Conservation (phyloP, 2,329 filamentous ascomycete genomes). For the Colletotrichum abscissum region DNA sequence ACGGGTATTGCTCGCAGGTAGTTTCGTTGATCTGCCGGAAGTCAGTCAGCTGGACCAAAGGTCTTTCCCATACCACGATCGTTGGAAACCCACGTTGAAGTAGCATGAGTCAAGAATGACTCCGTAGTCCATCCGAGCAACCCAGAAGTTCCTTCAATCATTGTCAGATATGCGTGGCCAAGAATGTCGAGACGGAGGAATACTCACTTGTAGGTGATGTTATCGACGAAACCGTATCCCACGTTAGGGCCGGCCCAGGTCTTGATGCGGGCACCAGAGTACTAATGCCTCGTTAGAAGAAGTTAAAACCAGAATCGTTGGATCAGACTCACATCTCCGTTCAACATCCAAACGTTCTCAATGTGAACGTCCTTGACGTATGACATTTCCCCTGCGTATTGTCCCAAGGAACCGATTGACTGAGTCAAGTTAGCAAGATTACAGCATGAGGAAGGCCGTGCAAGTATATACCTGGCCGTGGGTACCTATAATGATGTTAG, state of each 20-base stretch:
- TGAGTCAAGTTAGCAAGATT: conserved; percentile 38
- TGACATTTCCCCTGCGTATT: conserved; percentile 65
- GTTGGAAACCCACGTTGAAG: conserved; percentile 48
- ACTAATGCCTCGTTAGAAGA: neutral
- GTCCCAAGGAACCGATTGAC: conserved; percentile 68
- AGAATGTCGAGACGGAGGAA: neutral
- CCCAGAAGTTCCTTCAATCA: conserved; percentile 60
- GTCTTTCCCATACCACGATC: too few species aligned
- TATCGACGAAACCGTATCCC: conserved; percentile 70
- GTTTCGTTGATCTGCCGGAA: conserved; percentile 51
- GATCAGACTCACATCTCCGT: conserved; percentile 43
- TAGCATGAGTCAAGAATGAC: conserved; percentile 72
- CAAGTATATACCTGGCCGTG: neutral
- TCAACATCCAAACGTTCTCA: conserved; percentile 68
- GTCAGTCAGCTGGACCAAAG: neutral
- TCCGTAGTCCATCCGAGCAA: conserved; percentile 67
- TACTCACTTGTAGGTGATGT: conserved; percentile 63
- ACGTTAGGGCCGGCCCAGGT: conserved; percentile 68
- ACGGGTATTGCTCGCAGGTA: conserved; percentile 63
- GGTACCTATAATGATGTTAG: conserved; percentile 43
- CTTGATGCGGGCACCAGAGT: conserved; percentile 68
- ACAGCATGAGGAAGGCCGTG: too few species aligned
- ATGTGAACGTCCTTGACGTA: conserved; percentile 68
- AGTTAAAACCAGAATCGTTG: too few species aligned
- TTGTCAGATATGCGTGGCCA: neutral